phyloP scores from a whole-genome alignment of 169 alveolate genomes.

The Prorocentrum cordatum region DNA sequence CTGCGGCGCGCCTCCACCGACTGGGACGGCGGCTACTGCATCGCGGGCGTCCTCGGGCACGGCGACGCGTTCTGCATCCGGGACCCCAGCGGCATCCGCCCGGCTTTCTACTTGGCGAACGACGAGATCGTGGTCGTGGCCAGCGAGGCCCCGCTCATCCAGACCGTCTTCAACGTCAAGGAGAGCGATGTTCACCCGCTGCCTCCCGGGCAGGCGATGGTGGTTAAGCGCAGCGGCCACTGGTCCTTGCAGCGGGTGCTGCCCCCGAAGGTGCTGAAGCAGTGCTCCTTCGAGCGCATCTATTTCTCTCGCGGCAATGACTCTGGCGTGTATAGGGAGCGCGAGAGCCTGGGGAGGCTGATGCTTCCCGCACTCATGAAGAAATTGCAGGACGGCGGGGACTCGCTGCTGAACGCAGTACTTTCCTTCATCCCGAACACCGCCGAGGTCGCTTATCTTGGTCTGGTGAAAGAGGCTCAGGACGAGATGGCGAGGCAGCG shows the following conservation, averaged over 20 bases:
- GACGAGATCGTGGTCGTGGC: conserved; percentile 71
- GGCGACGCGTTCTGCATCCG: conserved; percentile 53
- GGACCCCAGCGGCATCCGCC: conserved; percentile 58
- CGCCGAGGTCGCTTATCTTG: conserved; percentile 71
- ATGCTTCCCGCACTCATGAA: conserved; percentile 18
- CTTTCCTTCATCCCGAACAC: conserved; percentile 72
- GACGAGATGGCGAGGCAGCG: conserved; percentile 31
- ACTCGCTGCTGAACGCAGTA: conserved; percentile 18
- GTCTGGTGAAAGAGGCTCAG: conserved; percentile 66
- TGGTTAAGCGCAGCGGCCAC: not conserved
- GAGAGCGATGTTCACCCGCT: conserved; percentile 29
- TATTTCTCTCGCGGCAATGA: conserved; percentile 72
- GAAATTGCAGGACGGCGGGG: not conserved
- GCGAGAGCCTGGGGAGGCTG: conserved; percentile 7
- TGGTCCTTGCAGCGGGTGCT: not conserved
- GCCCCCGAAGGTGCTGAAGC: conserved; percentile 18
- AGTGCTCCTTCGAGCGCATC: conserved; percentile 72
- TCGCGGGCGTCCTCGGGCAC: conserved; percentile 56
- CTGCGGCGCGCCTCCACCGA: conserved; percentile 64
- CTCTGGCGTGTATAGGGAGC: conserved; percentile 51
- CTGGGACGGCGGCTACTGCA: conserved; percentile 73
- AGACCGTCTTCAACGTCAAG: conserved; percentile 63
- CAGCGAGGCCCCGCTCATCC: conserved; percentile 70
- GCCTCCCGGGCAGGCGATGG: conserved; percentile 39
- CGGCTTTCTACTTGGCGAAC: conserved; percentile 66